Evolutionary conservation across 192 early-diverging fungal species (phyloP), one percentile per base, ranked within the genome.

Genomic region (Backusella macrospora): DNA sequence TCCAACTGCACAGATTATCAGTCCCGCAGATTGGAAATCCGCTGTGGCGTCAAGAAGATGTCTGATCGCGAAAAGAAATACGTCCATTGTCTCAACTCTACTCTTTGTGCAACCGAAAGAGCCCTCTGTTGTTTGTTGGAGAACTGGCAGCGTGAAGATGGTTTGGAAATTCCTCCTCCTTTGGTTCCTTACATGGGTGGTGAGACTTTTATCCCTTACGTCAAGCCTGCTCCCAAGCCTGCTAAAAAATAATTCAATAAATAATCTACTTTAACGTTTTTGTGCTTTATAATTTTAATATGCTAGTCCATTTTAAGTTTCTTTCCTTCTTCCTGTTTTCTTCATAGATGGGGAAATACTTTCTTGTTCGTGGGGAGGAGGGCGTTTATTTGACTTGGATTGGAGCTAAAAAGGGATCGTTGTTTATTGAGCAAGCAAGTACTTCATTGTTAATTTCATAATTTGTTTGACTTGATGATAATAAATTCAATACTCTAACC

Each of bases 1-100:
- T 95, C 92, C 59, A 99, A 99, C 93, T 99, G 98, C 85, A 98
- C 97, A 26, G 98, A 99, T 86, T 99, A 96, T 86, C 98, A 99
- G 86, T 94, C 90, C 21, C 90, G 98, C 68, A 86, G 88, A 47
- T 86, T 99, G 5, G 97, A 99, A 77, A 98, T 99, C 84, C 92
- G 96, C 66, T 93, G 92, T 70, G 98, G 98, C 66, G 90, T 93
- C 66, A 99, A 99, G 88, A 98, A 98, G 89, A 89, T 96, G 88
- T 94, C 93, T 73, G 95, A 98, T 72, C 86, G 90, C 62, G 92
- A 92, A 73, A 99, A 98, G 88, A 93, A 91, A 76, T 99, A 96
- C 73, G 98, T 95, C 37, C 98, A 99, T 82, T 94, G 93, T 81
- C 90, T 99, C 65, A 99, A 99, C 90, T 94, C 96, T 66, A 99